phyloP scores from a whole-genome alignment of 2,329 filamentous ascomycete genomes.

The Hawksworthiomyces lignivorus region DNA sequence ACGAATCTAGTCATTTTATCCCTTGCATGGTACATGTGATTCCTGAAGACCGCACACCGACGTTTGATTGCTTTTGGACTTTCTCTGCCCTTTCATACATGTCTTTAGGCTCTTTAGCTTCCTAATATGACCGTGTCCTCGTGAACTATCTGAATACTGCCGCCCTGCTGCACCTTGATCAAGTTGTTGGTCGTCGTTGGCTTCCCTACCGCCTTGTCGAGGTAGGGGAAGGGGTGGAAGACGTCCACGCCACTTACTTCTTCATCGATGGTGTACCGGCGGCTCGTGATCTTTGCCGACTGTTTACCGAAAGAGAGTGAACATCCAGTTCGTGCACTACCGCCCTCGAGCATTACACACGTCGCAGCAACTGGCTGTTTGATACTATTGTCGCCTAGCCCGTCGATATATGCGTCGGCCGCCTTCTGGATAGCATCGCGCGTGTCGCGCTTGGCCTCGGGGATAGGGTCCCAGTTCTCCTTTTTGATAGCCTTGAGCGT shows the following conservation, averaged over 20 bases:
- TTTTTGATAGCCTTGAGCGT: conserved; percentile 1
- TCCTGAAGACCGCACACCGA: no score
- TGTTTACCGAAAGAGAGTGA: conserved; percentile 12
- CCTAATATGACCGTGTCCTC: conserved; percentile 14
- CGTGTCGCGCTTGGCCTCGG: conserved; percentile 11
- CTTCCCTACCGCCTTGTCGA: conserved; percentile 11
- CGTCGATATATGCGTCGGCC: conserved; percentile 11
- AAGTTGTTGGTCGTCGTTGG: conserved; percentile 16
- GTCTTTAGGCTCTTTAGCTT: no score
- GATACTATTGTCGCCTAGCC: conserved; percentile 3
- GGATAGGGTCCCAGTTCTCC: conserved; percentile 12
- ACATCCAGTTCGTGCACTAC: background rate
- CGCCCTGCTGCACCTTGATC: conserved; percentile 14
- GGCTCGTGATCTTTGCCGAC: conserved; percentile 9
- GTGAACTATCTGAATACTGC: conserved; percentile 17
- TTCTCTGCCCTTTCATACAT: no score
- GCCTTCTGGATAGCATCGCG: conserved; percentile 10
- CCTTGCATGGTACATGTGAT: no score
- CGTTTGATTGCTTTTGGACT: no score
- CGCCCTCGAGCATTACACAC: conserved; percentile 10
- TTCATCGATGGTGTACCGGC: conserved; percentile 14
- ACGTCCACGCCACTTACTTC: conserved; percentile 13
- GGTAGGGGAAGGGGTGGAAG: conserved; percentile 14
- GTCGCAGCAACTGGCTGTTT: conserved; percentile 4
- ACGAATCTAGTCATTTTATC: no score